Evolutionary conservation across 441 rosid genomes (phyloP).

Genomic region (Lepidium campestre): DNA sequence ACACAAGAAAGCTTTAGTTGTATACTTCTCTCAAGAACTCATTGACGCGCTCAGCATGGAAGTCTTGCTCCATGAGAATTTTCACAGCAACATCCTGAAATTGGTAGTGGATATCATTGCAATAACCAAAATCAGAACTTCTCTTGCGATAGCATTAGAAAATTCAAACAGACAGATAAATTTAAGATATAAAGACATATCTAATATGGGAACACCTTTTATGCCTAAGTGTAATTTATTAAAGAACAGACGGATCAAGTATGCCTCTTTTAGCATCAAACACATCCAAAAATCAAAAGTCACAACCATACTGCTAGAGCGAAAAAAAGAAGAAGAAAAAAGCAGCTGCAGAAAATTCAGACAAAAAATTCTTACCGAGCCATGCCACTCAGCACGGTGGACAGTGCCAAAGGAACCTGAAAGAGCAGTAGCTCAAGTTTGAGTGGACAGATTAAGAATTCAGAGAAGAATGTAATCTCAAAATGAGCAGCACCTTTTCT

Average conservation of each 20-base stretch:
- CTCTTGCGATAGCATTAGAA: neutral
- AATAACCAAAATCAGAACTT: neutral
- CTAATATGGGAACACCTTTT: neutral
- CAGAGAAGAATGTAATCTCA: conserved; percentile 3
- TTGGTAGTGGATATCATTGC: conserved; percentile 11
- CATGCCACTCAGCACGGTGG: conserved; percentile 99
- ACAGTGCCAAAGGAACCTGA: conserved; percentile 99
- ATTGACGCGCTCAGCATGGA: conserved; percentile 74
- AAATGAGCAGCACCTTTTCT: neutral
- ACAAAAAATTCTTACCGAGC: conserved; percentile 63
- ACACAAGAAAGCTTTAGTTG: conserved; percentile 1
- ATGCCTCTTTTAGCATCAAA: conserved; percentile 2
- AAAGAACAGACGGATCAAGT: neutral
- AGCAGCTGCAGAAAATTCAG: neutral
- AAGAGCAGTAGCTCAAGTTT: conserved; percentile 27
- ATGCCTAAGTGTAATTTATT: neutral
- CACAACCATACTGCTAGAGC: neutral
- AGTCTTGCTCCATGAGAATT: conserved; percentile 99
- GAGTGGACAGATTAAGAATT: conserved; percentile 17
- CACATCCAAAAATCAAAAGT: neutral
- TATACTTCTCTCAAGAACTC: conserved; percentile 95
- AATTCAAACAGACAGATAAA: neutral
- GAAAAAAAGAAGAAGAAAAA: neutral
- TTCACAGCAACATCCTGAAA: conserved; percentile 98
- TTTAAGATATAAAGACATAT: neutral